Conservation (phyloP, 1,284 basidiomycete genomes). For the Entoloma clypeatum region DNA sequence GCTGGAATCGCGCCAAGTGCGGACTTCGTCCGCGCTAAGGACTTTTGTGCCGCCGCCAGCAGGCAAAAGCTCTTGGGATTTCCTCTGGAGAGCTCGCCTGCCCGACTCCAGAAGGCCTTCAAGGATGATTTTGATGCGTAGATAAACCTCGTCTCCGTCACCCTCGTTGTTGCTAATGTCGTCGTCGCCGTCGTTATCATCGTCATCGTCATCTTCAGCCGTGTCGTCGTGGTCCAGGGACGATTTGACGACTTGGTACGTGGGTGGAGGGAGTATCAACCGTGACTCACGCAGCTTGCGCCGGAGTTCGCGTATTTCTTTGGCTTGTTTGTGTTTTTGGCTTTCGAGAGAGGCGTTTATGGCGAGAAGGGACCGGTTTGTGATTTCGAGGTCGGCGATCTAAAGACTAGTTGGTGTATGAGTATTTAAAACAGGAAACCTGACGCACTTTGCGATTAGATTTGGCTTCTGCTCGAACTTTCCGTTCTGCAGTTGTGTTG, state of each 20-base stretch:
- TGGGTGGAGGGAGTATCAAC: constrained; percentile 65
- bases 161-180: constrained; percentile 38
- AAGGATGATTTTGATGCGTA: constrained; percentile 56
- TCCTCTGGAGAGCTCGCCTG: constrained; percentile 56
- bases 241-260: constrained; percentile 54
- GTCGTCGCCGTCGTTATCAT: constrained; percentile 41
- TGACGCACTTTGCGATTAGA: constrained; percentile 68
- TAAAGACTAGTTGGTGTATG: constrained; percentile 25
- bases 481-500: constrained; percentile 43
- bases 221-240: constrained; percentile 40
- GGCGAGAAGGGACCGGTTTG: constrained; percentile 71
- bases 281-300: constrained; percentile 74
- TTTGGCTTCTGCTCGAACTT: constrained; percentile 66
- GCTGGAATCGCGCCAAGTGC: constrained; percentile 48
- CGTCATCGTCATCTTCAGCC: constrained; percentile 40
- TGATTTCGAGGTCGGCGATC: constrained; percentile 83
- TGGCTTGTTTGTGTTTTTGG: constrained; percentile 71
- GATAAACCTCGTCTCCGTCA: constrained; percentile 49
- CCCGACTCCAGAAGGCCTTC: constrained; percentile 62
- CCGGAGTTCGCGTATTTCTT: constrained; percentile 73
- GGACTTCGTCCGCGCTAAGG: constrained; percentile 66
- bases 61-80: constrained; percentile 45
- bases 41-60: constrained; percentile 56
- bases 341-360: constrained; percentile 75
- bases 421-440: constrained; percentile 3